phyloP scores from a whole-genome alignment of 192 early-diverging fungal species.

The Spizellomyces sp. region DNA sequence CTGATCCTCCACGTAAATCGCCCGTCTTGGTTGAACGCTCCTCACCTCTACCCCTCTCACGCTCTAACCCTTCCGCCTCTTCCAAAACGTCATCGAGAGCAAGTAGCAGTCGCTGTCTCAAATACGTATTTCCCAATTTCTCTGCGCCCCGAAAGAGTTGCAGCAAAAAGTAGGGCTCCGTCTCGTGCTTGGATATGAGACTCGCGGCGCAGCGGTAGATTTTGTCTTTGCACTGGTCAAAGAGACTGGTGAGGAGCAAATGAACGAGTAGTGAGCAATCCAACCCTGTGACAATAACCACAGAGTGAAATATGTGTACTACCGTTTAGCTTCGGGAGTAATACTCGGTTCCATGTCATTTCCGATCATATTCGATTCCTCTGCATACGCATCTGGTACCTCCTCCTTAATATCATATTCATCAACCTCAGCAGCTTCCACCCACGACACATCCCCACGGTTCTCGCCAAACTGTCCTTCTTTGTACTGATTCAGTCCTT shows the following conservation, averaged over 20 bases:
- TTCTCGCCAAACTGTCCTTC: neutral
- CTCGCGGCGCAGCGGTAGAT: conserved; percentile 45
- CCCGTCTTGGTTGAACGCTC: no score
- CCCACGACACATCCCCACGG: conserved; percentile 6
- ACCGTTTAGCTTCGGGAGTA: neutral
- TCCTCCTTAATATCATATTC: conserved; percentile 10
- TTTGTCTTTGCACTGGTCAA: conserved; percentile 33
- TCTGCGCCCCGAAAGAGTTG: conserved; percentile 37
- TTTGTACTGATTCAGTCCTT: neutral
- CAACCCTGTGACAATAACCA: neutral
- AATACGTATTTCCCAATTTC: conserved; percentile 30
- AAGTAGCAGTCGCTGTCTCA: conserved; percentile 40
- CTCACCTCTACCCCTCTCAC: no score
- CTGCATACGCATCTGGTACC: neutral
- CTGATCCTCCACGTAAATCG: no score
- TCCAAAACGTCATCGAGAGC: conserved; percentile 29
- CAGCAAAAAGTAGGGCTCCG: conserved; percentile 45
- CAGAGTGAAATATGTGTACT: neutral
- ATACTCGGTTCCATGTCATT: no score
- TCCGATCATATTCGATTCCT: no score
- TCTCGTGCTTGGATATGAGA: conserved; percentile 36
- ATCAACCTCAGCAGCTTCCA: conserved; percentile 7
- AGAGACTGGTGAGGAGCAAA: conserved; percentile 29
- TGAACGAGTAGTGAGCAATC: neutral
- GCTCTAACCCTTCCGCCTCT: neutral